Percentiles rank a stretch among this genome's conserved stretches.
Evolutionary conservation across 441 rosid species (phyloP).

Genomic region (Jatropha multifida): DNA sequence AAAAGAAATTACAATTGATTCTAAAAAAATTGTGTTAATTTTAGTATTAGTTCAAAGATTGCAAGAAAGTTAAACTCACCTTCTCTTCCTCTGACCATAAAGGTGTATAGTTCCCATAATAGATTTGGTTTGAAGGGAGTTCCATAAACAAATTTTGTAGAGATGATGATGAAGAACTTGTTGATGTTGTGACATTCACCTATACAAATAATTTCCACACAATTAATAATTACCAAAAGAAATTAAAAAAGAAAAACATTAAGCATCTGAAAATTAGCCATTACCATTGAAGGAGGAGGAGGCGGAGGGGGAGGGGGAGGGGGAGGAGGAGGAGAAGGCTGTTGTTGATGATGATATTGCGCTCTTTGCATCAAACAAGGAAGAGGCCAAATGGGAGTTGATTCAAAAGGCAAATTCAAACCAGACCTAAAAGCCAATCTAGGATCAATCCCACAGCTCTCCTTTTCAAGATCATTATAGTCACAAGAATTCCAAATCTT

Average conservation of each 20-base stretch:
- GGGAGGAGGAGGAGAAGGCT: slow-evolving; percentile 8
- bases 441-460: slow-evolving; percentile 32
- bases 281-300: slow-evolving; percentile 31
- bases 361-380: slow-evolving; percentile 36
- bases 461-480: slow-evolving; percentile 26
- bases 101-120: slow-evolving; percentile 31
- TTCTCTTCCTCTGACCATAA: slow-evolving; percentile 43
- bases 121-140: slow-evolving; percentile 81
- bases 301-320: slow-evolving; percentile 18
- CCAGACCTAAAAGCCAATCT: slow-evolving; percentile 26
- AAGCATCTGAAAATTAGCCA: background rate
- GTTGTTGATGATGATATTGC: slow-evolving; percentile 27
- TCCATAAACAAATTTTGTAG: slow-evolving; percentile 41
- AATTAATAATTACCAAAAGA: background rate
- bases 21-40: too few relatives aligned
- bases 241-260: background rate
- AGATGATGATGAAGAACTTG: slow-evolving; percentile 44
- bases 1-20: too few relatives aligned
- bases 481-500: slow-evolving; percentile 34
- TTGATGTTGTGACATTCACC: slow-evolving; percentile 46
- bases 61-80: slow-evolving; percentile 25
- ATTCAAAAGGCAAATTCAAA: slow-evolving; percentile 30
- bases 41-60: background rate
- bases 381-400: slow-evolving; percentile 38
- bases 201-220: slow-evolving; percentile 19